These are phyloP conservation scores for Apiotrichum montevideense DNA, from an alignment of 1,284 basidiomycete genomes.

Conservation along the genomic window DNA sequence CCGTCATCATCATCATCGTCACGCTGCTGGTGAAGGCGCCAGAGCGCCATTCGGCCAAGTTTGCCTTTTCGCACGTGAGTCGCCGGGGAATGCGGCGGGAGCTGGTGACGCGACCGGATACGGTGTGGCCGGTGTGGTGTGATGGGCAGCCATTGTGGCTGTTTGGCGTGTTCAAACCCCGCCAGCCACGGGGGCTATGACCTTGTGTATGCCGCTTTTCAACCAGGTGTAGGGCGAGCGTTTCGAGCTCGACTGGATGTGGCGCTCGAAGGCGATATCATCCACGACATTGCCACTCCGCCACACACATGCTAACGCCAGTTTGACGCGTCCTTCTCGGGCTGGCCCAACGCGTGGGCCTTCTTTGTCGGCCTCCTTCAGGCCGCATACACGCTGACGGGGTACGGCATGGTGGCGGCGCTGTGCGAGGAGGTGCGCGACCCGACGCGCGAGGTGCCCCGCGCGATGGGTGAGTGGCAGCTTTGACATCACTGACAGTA, in stretches of 20 bases:
- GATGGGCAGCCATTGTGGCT: too few relatives aligned
- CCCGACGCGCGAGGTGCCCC: constrained; percentile 42
- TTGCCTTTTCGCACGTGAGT: constrained; percentile 41
- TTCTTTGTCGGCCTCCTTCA: constrained; percentile 26
- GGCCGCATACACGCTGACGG: constrained; percentile 43
- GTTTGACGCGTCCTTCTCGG: constrained; percentile 15
- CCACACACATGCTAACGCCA: not conserved
- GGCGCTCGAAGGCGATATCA: too few relatives aligned
- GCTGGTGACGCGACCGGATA: too few relatives aligned
- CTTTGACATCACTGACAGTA: not conserved
- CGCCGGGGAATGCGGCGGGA: not conserved
- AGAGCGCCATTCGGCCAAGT: constrained; percentile 44
- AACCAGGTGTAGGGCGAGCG: too few relatives aligned
- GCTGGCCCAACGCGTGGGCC: constrained; percentile 15
- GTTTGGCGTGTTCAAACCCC: too few relatives aligned
- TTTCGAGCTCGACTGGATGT: too few relatives aligned
- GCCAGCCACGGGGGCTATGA: too few relatives aligned
- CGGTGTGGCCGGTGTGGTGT: too few relatives aligned
- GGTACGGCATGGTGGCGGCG: constrained; percentile 47
- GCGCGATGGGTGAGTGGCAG: constrained; percentile 31
- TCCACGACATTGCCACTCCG: too few relatives aligned
- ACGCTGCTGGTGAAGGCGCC: constrained; percentile 47
- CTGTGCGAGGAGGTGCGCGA: constrained; percentile 48
- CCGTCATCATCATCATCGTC: constrained; percentile 49
- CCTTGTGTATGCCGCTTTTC: too few relatives aligned